Evolutionary conservation across 1,139 yeast genomes (phyloP), one percentile per base, ranked within the genome.

Genomic region (Saccharomyces hybrid): DNA sequence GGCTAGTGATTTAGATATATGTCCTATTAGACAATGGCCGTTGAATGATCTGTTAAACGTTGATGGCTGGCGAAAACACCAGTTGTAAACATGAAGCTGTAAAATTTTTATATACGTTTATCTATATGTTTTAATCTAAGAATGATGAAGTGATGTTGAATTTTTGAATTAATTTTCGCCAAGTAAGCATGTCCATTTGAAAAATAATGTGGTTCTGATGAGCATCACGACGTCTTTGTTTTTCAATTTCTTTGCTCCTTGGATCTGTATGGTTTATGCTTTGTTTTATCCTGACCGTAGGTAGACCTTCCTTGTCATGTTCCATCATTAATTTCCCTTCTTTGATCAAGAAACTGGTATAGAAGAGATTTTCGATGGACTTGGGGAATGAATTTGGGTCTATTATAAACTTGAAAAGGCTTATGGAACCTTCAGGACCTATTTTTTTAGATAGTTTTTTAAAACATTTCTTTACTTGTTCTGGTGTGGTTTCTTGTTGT

Each of bases 291-390:
- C 34, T 16, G n/a, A 50, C 44, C 34, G 52, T 42, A 4, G 73
- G 72, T 19, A 67, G 56, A 21, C 62, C 57, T 52, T 69, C 69
- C 54, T 66, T 60, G n/a, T 78, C 82, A 47, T 70, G 71, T n/a
- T 71, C 78, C 42, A 89, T 63, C 46, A 75, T 73, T 31, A 89
- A 69, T 61, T 77, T 80, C 1, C 88, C 91, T 63, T 88, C 95
- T 63, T 84, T 81, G 3, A 89, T 79, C 51, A 91, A 73, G 65
- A 90, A 90, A 67, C 96, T 86, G 1, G 88, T 78, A 65, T 84
- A 87, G 65, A 90, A 91, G 61, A 91, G 72, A 65, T 88, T 89
- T 66, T 91, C 97, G 4, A 90, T 82, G 3, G 93, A 80, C 65
- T 86, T 91, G 1, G 86, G 77, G 70, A 86, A 91, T 4, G 93